Percentiles rank a stretch among this genome's conserved stretches.
Conservation (phyloP, 2,329 filamentous ascomycete genomes). For the Coniochaeta ligniaria region DNA sequence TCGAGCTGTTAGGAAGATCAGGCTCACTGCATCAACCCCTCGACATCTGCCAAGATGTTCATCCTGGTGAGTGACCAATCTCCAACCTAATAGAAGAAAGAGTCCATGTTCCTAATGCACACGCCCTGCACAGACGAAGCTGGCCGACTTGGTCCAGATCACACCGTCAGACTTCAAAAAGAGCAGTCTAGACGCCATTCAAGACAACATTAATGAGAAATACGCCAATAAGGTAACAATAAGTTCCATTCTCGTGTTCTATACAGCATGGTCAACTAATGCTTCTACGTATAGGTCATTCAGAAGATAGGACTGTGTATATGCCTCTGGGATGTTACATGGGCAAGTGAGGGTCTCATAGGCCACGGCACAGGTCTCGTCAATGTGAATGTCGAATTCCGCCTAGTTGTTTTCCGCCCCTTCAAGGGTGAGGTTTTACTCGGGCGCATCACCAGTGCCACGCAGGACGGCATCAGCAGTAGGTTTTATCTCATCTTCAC, state of each 20-base stretch:
- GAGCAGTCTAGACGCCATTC: constrained; percentile 73
- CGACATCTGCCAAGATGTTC: constrained; percentile 32
- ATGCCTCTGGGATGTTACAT: constrained; percentile 84
- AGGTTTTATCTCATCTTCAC: constrained; percentile 16
- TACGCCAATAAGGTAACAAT: constrained; percentile 76
- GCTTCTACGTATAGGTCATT: constrained; percentile 53
- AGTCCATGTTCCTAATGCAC: not conserved
- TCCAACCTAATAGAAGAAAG: not conserved
- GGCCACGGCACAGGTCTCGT: constrained; percentile 87
- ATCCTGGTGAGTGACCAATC: constrained; percentile 40
- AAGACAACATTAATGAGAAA: constrained; percentile 95
- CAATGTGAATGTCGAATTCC: constrained; percentile 94
- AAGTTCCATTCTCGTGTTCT: too few relatives aligned
- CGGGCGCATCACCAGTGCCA: constrained; percentile 73
- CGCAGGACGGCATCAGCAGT: constrained; percentile 65
- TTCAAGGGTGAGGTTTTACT: constrained; percentile 92
- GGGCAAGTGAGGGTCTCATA: constrained; percentile 86
- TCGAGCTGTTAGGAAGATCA: not conserved
- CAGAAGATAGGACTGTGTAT: constrained; percentile 93
- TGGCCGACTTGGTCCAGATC: constrained; percentile 92
- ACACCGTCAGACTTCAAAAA: constrained; percentile 82
- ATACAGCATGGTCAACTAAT: not conserved
- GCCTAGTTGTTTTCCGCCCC: constrained; percentile 86
- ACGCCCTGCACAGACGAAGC: constrained; percentile 60
- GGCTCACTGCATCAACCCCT: not conserved